phyloP scores from a whole-genome alignment of 2,329 filamentous ascomycete species.

The Cytospora piceae region DNA sequence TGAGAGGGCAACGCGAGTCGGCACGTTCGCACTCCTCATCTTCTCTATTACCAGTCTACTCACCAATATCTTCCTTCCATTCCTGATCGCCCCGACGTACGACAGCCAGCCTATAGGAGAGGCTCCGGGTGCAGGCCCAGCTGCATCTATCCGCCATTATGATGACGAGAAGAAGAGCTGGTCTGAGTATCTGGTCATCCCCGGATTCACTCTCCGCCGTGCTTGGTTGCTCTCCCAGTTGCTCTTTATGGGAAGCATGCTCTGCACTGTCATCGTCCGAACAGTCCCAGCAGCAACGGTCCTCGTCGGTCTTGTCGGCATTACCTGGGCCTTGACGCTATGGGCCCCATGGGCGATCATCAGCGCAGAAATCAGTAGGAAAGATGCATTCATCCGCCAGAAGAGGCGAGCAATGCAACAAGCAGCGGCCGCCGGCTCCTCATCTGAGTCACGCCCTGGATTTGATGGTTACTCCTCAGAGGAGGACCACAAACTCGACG shows the following conservation, averaged over 20 bases:
- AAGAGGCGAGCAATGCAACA: constrained; percentile 34
- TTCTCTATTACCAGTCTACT: constrained; percentile 84
- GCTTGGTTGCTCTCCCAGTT: constrained; percentile 85
- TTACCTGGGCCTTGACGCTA: constrained; percentile 89
- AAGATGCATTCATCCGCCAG: constrained; percentile 64
- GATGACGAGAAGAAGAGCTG: constrained; percentile 45
- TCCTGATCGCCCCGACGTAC: constrained; percentile 84
- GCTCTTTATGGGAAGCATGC: constrained; percentile 82
- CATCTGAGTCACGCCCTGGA: constrained; percentile 19
- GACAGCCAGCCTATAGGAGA: constrained; percentile 47
- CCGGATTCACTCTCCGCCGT: constrained; percentile 81
- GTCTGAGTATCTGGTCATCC: constrained; percentile 71
- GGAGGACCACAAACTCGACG: constrained; percentile 37
- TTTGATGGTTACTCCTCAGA: constrained; percentile 37
- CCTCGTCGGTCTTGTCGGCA: constrained; percentile 79
- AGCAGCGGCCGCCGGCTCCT: constrained; percentile 20
- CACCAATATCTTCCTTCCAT: constrained; percentile 81
- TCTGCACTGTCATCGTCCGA: constrained; percentile 77
- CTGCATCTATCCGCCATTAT: constrained; percentile 37
- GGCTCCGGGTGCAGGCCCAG: constrained; percentile 40
- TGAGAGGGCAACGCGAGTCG: constrained; percentile 82
- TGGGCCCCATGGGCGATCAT: constrained; percentile 98
- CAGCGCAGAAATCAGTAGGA: constrained; percentile 84
- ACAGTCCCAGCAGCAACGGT: constrained; percentile 73
- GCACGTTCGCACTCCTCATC: constrained; percentile 85